Evolutionary conservation across 2,329 filamentous ascomycete genomes (phyloP).

Genomic region (Colletotrichum caudatum): DNA sequence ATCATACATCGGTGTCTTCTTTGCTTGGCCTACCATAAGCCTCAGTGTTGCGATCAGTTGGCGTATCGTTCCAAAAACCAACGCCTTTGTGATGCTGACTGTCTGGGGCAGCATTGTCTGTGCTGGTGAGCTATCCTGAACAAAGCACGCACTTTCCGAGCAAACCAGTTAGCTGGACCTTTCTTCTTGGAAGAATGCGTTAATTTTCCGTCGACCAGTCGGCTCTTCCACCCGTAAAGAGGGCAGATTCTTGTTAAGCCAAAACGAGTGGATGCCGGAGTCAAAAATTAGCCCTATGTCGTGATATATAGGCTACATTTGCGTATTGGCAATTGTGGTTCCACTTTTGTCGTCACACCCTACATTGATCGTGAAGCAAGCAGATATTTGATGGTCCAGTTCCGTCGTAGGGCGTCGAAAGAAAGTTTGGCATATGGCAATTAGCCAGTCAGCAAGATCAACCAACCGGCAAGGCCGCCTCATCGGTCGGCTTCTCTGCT

Average conservation of each 20-base stretch:
- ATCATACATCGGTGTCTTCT: background rate
- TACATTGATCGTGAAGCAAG: too few relatives aligned
- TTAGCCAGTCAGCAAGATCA: too few relatives aligned
- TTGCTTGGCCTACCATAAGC: background rate
- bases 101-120: background rate
- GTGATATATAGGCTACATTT: too few relatives aligned
- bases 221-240: background rate
- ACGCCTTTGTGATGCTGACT: background rate
- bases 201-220: background rate
- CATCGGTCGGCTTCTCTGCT: background rate
- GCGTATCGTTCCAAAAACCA: too few relatives aligned
- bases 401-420: too few relatives aligned
- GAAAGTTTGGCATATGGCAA: background rate
- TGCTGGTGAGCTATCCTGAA: background rate
- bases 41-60: background rate
- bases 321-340: too few relatives aligned
- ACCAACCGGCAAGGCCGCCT: too few relatives aligned
- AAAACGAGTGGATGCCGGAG: background rate
- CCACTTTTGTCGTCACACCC: too few relatives aligned
- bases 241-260: background rate
- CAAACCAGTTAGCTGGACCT: background rate
- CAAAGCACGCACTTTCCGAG: background rate
- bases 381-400: background rate
- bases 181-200: background rate
- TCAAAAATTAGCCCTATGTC: too few relatives aligned